Evolutionary conservation across 768 basidiomycete genomes (phyloP), one percentile per base, ranked within the genome.

Genomic region (Daedaleopsis nitida): DNA sequence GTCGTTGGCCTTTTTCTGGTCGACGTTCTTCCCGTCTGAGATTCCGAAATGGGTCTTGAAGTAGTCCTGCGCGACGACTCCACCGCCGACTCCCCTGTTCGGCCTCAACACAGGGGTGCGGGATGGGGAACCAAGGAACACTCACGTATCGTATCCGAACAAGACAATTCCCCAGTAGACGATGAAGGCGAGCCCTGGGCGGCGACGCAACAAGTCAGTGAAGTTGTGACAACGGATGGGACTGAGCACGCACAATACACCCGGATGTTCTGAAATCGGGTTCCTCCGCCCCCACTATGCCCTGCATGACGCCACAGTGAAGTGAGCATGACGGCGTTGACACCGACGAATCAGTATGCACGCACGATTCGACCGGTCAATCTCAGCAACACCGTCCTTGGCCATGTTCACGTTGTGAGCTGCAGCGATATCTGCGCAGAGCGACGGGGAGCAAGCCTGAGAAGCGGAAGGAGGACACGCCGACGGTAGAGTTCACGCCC

Each of bases 91-190:
- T 67, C 89, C 88, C 11, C 84, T 55, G n/a, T 7, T 32, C 27
- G 27, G 27, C 7, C 27, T 32, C 37, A 5, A n/a, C 58, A 27
- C 21, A 12, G 6, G 17, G 38, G 5, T 37, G 48, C n/a, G 27
- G 10, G 2, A 32, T 17, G 11, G 24, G 39, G 39, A 37, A 35
- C 38, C 5, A 24, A 8, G 12, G 48, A 42, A 38, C 5, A 78
- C 82, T 60, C 68, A 86, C 83, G 86, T 85, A 70, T 89, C 89
- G 66, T 90, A 91, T 66, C 90, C 91, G 68, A 92, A 92, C 17
- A 91, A 76, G 13, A 91, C 74, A 57, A 89, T 89, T 0, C 89
- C 89, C 86, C 86, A 88, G 72, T 89, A 90, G 0, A 79, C 85
- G 60, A 87, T 73, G 67, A 89, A 86, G 0, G 88, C 88, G 65